These are phyloP conservation scores for Moniliophthora roreri DNA, from an alignment of 1,284 basidiomycete species.

Conservation along the genomic window DNA sequence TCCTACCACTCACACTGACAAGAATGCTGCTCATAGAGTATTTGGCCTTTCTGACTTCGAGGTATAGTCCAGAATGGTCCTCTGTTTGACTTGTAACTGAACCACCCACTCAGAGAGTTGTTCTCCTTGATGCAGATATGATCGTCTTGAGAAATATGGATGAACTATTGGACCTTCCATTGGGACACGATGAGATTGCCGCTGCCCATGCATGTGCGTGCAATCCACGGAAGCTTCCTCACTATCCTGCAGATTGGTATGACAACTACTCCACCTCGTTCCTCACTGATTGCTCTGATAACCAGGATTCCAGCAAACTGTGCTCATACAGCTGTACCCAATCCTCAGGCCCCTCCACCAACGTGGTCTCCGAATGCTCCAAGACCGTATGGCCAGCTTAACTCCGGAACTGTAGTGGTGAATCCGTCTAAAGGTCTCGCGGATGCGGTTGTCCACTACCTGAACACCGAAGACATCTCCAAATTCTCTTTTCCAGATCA, in stretches of 20 bases:
- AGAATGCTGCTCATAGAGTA: conserved; percentile 41
- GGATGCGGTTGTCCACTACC: conserved; percentile 52
- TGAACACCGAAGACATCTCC: conserved; percentile 67
- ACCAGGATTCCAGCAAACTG: conserved; percentile 88
- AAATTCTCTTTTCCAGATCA: conserved; percentile 90
- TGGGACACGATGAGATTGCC: conserved; percentile 75
- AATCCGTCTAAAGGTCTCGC: conserved; percentile 68
- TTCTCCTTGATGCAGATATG: conserved; percentile 53
- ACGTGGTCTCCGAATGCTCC: conserved; percentile 53
- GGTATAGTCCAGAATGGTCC: conserved; percentile 33
- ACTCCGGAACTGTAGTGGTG: conserved; percentile 87
- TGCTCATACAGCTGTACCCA: conserved; percentile 67
- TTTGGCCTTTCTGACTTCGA: conserved; percentile 80
- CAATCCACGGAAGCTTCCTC: conserved; percentile 81
- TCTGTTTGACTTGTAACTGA: background rate
- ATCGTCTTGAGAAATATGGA: conserved; percentile 88
- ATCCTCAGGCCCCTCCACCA: conserved; percentile 50
- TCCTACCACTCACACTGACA: background rate
- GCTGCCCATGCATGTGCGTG: conserved; percentile 91
- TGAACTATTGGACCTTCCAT: conserved; percentile 76
- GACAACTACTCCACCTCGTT: conserved; percentile 18
- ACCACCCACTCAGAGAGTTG: conserved; percentile 58
- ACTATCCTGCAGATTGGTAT: conserved; percentile 92
- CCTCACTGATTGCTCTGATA: conserved; percentile 3
- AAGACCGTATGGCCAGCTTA: conserved; percentile 78